phyloP scores from a whole-genome alignment of 1,139 yeast genomes.

The Blastobotrys petasosporus region DNA sequence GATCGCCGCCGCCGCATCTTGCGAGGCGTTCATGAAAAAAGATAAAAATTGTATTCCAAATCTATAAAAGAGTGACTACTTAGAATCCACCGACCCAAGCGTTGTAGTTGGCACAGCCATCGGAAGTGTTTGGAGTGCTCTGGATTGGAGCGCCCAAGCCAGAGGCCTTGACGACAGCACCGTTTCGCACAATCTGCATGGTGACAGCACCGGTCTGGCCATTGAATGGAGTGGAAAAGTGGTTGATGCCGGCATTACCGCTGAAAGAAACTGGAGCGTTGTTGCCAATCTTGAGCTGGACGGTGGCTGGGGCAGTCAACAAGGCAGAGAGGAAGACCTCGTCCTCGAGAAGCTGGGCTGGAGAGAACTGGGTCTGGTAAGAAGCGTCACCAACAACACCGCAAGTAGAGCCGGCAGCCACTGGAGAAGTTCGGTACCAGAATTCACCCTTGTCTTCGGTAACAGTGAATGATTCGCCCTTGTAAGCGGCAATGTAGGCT shows the following conservation, averaged over 20 bases:
- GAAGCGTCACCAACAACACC: not conserved
- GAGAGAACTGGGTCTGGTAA: not conserved
- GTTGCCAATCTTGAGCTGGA: not conserved
- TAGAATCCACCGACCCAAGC: not conserved
- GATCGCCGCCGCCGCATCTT: no score
- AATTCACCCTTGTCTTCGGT: not conserved
- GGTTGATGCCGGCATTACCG: not conserved
- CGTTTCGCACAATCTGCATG: not conserved
- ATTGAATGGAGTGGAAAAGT: not conserved
- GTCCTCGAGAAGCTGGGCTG: not conserved
- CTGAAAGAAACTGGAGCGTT: not conserved
- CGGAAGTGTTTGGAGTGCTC: not conserved
- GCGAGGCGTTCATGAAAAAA: no score
- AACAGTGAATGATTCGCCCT: not conserved
- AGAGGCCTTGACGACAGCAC: not conserved
- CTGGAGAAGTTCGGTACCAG: not conserved
- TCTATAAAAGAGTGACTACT: no score
- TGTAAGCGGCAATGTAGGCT: not conserved
- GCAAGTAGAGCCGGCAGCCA: not conserved
- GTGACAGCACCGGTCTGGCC: not conserved
- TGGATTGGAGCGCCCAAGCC: not conserved
- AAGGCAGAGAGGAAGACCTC: not conserved
- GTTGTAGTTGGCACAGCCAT: not conserved
- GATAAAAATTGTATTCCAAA: no score
- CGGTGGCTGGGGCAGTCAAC: not conserved